These are phyloP conservation scores for Neonectria sp. DNA, from an alignment of 2,329 filamentous ascomycete genomes.

Conservation along the genomic window DNA sequence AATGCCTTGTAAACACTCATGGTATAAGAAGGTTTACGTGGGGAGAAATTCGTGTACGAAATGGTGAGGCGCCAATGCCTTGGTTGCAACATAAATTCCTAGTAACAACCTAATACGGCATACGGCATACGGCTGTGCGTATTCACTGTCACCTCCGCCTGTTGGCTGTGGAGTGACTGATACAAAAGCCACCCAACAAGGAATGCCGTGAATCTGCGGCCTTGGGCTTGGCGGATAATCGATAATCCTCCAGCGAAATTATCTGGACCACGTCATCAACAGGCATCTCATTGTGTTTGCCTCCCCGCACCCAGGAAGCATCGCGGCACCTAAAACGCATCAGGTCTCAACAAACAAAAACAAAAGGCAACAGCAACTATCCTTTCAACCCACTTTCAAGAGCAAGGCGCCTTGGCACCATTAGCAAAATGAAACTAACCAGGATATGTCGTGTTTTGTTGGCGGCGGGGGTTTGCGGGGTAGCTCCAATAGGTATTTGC, in stretches of 20 bases:
- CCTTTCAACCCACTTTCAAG: background rate
- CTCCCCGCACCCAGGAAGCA: background rate
- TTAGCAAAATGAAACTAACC: conserved; percentile 1
- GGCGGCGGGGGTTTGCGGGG: background rate
- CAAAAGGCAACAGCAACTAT: background rate
- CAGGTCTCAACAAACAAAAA: background rate
- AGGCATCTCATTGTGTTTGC: background rate
- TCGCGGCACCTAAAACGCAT: background rate
- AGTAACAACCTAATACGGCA: too few relatives aligned
- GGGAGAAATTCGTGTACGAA: too few relatives aligned
- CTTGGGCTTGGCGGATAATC: background rate
- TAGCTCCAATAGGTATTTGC: conserved; percentile 13
- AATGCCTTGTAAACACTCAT: too few relatives aligned
- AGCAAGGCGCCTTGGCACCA: background rate
- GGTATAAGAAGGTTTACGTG: too few relatives aligned
- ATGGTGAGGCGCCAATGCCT: too few relatives aligned
- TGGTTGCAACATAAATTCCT: too few relatives aligned
- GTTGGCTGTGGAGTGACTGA: too few relatives aligned
- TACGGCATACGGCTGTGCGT: too few relatives aligned
- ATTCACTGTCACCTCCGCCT: too few relatives aligned
- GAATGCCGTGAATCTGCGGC: too few relatives aligned
- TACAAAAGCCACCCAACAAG: too few relatives aligned
- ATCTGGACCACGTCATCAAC: background rate
- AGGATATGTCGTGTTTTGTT: background rate
- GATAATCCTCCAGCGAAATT: background rate